Evolutionary conservation across 352 stramenopile genomes (phyloP).

Genomic region (Globisporangium takayamanum): DNA sequence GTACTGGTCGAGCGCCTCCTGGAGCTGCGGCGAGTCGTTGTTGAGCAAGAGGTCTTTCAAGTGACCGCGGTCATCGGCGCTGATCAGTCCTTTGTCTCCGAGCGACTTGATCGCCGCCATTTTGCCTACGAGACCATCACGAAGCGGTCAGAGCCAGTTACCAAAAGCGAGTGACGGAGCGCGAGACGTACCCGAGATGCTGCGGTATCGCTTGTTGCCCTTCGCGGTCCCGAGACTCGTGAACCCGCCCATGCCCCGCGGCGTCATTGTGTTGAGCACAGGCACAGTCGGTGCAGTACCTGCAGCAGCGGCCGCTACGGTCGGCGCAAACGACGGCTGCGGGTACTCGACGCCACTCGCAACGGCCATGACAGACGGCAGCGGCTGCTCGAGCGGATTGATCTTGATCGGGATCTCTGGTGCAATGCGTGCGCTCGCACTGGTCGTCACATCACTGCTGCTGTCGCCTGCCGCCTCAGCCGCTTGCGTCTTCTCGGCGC

Average conservation of each 20-base stretch:
- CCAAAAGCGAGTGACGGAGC: neutral
- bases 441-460: neutral
- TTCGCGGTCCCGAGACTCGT: constrained; percentile 36
- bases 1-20: constrained; percentile 70
- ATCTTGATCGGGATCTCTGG: neutral
- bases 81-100: constrained; percentile 66
- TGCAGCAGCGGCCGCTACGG: too few species aligned
- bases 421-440: neutral
- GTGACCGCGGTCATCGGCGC: constrained; percentile 54
- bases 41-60: constrained; percentile 77
- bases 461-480: neutral
- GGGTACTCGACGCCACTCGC: constrained; percentile 13
- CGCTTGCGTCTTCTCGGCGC: constrained; percentile 8
- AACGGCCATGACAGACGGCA: neutral
- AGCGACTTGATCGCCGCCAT: constrained; percentile 82
- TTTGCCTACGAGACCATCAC: constrained; percentile 25
- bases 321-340: constrained; percentile 7
- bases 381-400: neutral
- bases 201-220: constrained; percentile 65
- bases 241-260: constrained; percentile 20
- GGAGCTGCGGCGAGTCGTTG: constrained; percentile 65
- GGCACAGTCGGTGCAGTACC: neutral
- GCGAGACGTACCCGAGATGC: constrained; percentile 34
- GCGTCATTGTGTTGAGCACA: constrained; percentile 1
- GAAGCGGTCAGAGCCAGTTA: neutral